Conservation (phyloP, 257 asterid genomes). For the Fraxinus cuspidata region DNA sequence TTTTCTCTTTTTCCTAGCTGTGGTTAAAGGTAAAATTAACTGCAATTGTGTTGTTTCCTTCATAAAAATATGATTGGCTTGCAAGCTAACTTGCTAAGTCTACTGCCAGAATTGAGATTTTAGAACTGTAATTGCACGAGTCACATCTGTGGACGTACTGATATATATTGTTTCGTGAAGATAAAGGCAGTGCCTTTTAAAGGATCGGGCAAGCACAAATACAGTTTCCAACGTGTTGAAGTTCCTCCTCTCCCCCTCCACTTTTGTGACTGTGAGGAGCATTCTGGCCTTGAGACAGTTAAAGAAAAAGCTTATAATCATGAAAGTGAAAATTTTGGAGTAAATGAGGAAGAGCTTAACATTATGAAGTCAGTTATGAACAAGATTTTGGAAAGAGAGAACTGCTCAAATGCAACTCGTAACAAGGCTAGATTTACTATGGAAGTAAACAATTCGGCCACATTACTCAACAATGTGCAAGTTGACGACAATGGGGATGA, state of each 20-base stretch:
- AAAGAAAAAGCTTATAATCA: conserved; percentile 30
- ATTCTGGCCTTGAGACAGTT: conserved; percentile 44
- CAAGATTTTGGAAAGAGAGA: conserved; percentile 63
- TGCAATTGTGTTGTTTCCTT: neutral
- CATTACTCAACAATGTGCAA: conserved; percentile 36
- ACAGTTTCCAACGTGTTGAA: conserved; percentile 89
- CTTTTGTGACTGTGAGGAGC: conserved; percentile 92
- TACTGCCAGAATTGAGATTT: neutral
- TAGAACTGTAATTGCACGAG: conserved; percentile 2
- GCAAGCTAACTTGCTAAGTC: neutral
- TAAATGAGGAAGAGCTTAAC: conserved; percentile 73
- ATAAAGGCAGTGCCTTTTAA: conserved; percentile 68
- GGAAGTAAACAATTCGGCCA: conserved; percentile 24
- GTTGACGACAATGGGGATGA: conserved; percentile 40
- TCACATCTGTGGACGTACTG: conserved; percentile 20
- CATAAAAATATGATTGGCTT: neutral
- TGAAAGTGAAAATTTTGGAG: conserved; percentile 46
- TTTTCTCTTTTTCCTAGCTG: neutral
- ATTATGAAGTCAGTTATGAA: conserved; percentile 65
- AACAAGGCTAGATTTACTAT: conserved; percentile 27
- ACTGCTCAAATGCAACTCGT: conserved; percentile 29
- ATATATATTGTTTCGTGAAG: conserved; percentile 38
- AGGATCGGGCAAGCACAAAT: conserved; percentile 94
- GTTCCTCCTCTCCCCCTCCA: conserved; percentile 69
- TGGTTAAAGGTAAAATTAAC: neutral